Evolutionary conservation across 2,329 filamentous ascomycete species (phyloP).

Genomic region (Ophiostoma himal-ulmi): DNA sequence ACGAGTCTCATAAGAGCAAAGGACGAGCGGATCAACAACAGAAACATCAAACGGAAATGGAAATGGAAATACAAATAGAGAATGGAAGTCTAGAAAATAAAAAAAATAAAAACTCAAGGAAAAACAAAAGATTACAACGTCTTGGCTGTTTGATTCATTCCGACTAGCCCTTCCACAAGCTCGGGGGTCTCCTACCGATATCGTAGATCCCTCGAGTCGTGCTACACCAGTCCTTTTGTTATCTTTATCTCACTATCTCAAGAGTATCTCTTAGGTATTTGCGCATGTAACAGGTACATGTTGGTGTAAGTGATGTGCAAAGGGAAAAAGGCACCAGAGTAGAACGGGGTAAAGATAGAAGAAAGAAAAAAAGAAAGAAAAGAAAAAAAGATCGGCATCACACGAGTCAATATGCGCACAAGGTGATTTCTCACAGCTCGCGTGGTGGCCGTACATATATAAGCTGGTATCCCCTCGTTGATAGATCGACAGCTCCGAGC

Average conservation of each 20-base stretch:
- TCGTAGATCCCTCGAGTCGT: background rate
- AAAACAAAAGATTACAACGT: background rate
- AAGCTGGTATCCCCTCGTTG: background rate
- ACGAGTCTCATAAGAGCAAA: background rate
- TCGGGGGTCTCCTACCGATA: constrained; percentile 2
- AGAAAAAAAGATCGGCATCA: background rate
- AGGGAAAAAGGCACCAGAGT: background rate
- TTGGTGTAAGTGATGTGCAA: constrained; percentile 1
- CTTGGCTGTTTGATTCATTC: background rate
- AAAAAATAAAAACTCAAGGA: background rate
- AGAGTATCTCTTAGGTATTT: background rate
- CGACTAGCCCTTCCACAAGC: background rate
- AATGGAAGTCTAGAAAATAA: background rate
- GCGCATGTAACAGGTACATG: constrained; percentile 6
- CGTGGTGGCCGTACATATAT: background rate
- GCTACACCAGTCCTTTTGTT: background rate
- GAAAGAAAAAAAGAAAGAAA: background rate
- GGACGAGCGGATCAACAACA: background rate
- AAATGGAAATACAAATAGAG: background rate
- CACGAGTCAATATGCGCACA: background rate
- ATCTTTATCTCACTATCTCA: background rate
- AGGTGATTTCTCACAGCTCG: background rate
- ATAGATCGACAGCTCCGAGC: background rate
- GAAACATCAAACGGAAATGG: background rate
- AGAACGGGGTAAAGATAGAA: background rate